Conservation (phyloP, 495 filamentous ascomycete species). For the Sphaerosporella brunnea region DNA sequence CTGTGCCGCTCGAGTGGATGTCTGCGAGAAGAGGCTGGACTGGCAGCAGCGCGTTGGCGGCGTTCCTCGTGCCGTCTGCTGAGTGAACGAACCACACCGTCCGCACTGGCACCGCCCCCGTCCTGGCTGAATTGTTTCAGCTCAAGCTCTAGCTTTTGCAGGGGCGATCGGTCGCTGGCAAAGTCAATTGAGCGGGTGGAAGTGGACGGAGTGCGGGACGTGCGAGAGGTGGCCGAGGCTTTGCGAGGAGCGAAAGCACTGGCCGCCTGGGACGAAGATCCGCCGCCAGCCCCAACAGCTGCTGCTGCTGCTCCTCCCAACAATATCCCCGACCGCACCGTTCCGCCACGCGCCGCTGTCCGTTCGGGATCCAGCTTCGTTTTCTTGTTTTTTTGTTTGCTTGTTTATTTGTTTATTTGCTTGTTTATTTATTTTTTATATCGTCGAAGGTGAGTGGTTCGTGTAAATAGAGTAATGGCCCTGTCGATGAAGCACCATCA, state of each 20-base stretch:
- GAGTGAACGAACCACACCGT: slow-evolving; percentile 18
- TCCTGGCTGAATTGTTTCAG: slow-evolving; percentile 74
- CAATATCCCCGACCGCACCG: too few relatives aligned
- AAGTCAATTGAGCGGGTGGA: slow-evolving; percentile 2
- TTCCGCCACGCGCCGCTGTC: background rate
- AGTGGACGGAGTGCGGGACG: background rate
- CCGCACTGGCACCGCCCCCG: slow-evolving; percentile 55
- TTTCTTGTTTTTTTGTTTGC: too few relatives aligned
- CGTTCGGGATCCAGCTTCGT: background rate
- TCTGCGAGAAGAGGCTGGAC: background rate
- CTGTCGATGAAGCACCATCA: too few relatives aligned
- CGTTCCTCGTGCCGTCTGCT: slow-evolving; percentile 22
- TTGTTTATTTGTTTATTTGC: too few relatives aligned
- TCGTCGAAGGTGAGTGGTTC: too few relatives aligned
- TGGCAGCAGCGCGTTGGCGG: slow-evolving; percentile 16
- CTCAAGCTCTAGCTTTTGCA: slow-evolving; percentile 80
- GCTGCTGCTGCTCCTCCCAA: too few relatives aligned
- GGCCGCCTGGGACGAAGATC: too few relatives aligned
- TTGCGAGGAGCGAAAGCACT: too few relatives aligned
- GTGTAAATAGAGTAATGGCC: too few relatives aligned
- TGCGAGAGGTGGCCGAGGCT: too few relatives aligned
- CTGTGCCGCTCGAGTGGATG: background rate
- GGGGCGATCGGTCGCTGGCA: slow-evolving; percentile 43
- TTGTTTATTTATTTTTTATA: too few relatives aligned
- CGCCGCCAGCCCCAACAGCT: too few relatives aligned